Base-by-base conservation (phyloP, 2,329 filamentous ascomycete species). In the Cercospora brassicicola region DNA sequence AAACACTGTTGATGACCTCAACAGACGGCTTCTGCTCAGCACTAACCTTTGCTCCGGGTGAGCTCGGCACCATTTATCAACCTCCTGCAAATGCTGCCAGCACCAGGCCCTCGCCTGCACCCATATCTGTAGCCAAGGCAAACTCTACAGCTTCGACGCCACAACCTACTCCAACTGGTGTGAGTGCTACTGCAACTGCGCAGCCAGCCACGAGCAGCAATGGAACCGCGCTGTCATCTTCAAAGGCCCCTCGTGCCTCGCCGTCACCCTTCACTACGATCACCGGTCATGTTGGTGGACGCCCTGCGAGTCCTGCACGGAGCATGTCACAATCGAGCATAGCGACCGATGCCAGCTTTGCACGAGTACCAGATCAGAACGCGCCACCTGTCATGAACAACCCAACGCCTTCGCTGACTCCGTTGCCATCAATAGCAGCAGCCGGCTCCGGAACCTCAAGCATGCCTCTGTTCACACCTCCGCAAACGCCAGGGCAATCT, bases 11-110 rank as follows among this genome's bases (percentile, higher is more conserved):
- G 60, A 96, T 99, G 82, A 95, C 93, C n/a, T 99, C 95, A 0
- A 97, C 95, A 0, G 95, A 99, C 79, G 95, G 95, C 0, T 99
- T 98, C 82, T 99, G 95, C 79, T 99, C 95, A 0, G 91, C 92
- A 0, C 84, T 99, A 5, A 91, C 93, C 0, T 99, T 99, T 77
- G 81, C 87, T 1, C 84, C 91, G 2, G 92, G 92, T 8, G 95
- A 99, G 79, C 83, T 99, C 0, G 95, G 95, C 11, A 89, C 94
- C 71, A 82, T 89, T 4, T 96, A 96, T 78, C 89, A 88, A 8
- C 90, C 90, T 33, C 89, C 92, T 73, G 70, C 75, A 74, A 72
- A 76, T 75, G 74, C 71, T 73, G 73, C 75, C 85, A 67, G 72
- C 77, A 81, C 65, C 15, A 69, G 73, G 51, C 78, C 82, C 26